A percentile compares a stretch with the other conserved stretches of the same genome.
phyloP scores from a whole-genome alignment of 75 land plant species.

The Cunninghamia lanceolata region DNA sequence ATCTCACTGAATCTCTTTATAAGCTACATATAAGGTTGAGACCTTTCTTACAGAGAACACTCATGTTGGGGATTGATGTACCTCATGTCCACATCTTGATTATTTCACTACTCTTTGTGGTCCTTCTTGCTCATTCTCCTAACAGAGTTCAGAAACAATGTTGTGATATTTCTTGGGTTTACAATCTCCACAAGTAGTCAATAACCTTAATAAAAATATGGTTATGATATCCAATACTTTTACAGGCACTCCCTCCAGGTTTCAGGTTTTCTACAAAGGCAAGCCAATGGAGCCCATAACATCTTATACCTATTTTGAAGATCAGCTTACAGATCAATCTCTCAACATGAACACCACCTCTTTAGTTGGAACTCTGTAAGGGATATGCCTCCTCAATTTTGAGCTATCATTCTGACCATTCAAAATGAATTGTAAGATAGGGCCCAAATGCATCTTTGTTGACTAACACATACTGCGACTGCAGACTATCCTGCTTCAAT shows the following conservation, averaged over 20 bases:
- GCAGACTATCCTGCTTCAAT: not conserved
- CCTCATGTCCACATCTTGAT: not conserved
- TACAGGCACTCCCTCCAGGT: not conserved
- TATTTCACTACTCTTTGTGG: not conserved
- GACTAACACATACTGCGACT: not conserved
- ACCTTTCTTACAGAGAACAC: not conserved
- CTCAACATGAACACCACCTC: not conserved
- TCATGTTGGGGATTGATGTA: not conserved
- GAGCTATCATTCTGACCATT: not conserved
- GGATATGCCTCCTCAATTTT: not conserved
- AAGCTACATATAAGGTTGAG: not conserved
- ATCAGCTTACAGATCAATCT: not conserved
- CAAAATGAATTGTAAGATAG: not conserved
- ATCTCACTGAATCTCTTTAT: not conserved
- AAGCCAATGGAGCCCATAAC: not conserved
- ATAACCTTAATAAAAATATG: not conserved
- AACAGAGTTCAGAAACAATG: not conserved
- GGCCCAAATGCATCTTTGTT: not conserved
- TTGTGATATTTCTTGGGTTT: not conserved
- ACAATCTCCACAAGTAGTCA: not conserved
- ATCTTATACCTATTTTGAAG: not conserved
- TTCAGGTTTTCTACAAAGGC: not conserved
- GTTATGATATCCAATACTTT: not conserved
- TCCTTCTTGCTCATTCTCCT: not conserved
- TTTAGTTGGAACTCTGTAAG: not conserved